Evolutionary conservation across 2,329 filamentous ascomycete species (phyloP).

Genomic region (Cryphonectria parasitica): DNA sequence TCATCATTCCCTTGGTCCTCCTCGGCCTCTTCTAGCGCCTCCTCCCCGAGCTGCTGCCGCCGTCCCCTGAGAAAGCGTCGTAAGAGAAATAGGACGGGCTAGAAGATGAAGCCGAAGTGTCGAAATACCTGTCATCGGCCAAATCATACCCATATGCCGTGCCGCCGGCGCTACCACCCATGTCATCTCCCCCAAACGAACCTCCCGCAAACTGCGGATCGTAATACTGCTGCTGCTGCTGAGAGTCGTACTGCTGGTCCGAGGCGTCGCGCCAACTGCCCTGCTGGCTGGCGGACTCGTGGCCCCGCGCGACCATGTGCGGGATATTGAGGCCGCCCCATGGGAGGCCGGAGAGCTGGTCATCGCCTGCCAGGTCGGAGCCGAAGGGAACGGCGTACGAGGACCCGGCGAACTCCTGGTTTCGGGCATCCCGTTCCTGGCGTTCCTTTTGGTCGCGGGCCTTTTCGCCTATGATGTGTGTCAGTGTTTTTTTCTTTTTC

Average conservation of each 20-base stretch:
- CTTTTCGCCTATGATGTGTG: slow-evolving; percentile 65
- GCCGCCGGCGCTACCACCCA: background rate
- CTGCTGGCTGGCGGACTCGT: slow-evolving; percentile 51
- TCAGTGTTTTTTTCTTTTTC: background rate
- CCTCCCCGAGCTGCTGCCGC: slow-evolving; percentile 27
- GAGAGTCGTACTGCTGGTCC: slow-evolving; percentile 12
- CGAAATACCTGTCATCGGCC: slow-evolving; percentile 28
- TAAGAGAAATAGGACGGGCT: slow-evolving; percentile 27
- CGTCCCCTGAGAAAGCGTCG: slow-evolving; percentile 28
- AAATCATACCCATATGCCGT: slow-evolving; percentile 5
- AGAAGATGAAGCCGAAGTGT: slow-evolving; percentile 24
- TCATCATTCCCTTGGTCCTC: slow-evolving; percentile 1
- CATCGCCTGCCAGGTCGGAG: slow-evolving; percentile 56
- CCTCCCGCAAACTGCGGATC: slow-evolving; percentile 7
- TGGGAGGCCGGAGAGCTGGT: slow-evolving; percentile 67
- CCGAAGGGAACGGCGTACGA: slow-evolving; percentile 66
- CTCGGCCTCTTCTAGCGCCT: slow-evolving; percentile 21
- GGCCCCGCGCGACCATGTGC: slow-evolving; percentile 54
- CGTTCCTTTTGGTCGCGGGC: slow-evolving; percentile 69
- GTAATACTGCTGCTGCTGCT: slow-evolving; percentile 26
- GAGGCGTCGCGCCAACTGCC: slow-evolving; percentile 36
- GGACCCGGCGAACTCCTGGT: slow-evolving; percentile 65
- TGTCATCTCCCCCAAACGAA: slow-evolving; percentile 16
- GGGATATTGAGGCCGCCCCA: slow-evolving; percentile 72
- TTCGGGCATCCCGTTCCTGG: slow-evolving; percentile 64